phyloP scores from a whole-genome alignment of 306 rosid genomes.

The Acacia melanoxylon region DNA sequence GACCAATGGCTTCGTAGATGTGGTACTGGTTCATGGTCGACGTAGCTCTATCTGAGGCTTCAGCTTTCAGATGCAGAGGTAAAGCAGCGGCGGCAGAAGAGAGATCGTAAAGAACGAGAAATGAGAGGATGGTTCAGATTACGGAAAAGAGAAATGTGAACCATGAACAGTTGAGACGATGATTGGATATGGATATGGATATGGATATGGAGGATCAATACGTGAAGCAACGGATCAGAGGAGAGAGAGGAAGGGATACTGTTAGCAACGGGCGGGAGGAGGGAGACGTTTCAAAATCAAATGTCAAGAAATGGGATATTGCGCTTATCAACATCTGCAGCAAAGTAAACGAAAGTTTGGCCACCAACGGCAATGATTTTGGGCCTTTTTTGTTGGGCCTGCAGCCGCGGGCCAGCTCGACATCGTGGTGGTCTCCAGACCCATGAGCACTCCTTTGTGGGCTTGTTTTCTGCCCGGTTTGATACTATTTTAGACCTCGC shows the following conservation, averaged over 20 bases:
- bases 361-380: too few relatives aligned
- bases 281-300: background rate
- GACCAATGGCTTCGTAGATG: slow-evolving; percentile 94
- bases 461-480: too few relatives aligned
- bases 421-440: too few relatives aligned
- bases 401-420: too few relatives aligned
- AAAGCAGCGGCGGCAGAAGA: background rate
- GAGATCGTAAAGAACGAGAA: slow-evolving; percentile 10
- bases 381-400: too few relatives aligned
- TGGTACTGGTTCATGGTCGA: slow-evolving; percentile 82
- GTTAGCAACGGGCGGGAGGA: background rate
- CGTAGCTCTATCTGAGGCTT: slow-evolving; percentile 46
- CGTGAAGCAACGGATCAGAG: background rate
- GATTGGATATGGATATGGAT: background rate
- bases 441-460: too few relatives aligned
- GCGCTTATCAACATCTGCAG: background rate
- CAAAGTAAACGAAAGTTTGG: too few relatives aligned
- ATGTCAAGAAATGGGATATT: background rate
- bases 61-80: slow-evolving; percentile 32
- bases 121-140: background rate
- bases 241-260: background rate
- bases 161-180: background rate
- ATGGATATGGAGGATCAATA: background rate
- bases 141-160: background rate
- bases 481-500: too few relatives aligned